Evolutionary conservation across 2,329 filamentous ascomycete genomes (phyloP).

Genomic region (Fusarium xylarioides): DNA sequence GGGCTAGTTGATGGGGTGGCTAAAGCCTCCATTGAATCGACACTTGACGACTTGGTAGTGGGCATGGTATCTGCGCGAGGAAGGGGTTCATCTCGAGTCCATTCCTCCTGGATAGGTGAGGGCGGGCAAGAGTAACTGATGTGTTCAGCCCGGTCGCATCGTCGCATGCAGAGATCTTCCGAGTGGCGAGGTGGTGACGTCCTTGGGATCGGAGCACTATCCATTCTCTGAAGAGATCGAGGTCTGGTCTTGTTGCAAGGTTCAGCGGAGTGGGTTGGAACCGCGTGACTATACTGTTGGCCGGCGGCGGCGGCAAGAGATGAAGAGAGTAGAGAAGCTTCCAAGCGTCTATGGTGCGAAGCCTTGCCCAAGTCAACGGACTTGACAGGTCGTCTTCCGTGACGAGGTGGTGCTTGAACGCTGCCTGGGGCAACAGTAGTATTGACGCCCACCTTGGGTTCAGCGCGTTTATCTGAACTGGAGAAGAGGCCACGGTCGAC

Average conservation of each 20-base stretch:
- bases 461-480: slow-evolving; percentile 70
- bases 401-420: slow-evolving; percentile 56
- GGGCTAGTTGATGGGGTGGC: slow-evolving; percentile 65
- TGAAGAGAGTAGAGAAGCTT: slow-evolving; percentile 52
- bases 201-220: slow-evolving; percentile 38
- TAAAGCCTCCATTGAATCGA: slow-evolving; percentile 59
- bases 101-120: slow-evolving; percentile 57
- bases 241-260: slow-evolving; percentile 55
- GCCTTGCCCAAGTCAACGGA: slow-evolving; percentile 53
- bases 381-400: slow-evolving; percentile 56
- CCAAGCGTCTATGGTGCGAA: slow-evolving; percentile 42
- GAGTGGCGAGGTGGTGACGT: slow-evolving; percentile 24
- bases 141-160: slow-evolving; percentile 26
- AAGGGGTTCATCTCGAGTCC: slow-evolving; percentile 42
- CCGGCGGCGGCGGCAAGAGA: slow-evolving; percentile 48
- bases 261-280: slow-evolving; percentile 53
- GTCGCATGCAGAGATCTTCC: slow-evolving; percentile 21
- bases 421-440: slow-evolving; percentile 69
- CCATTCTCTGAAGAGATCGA: slow-evolving; percentile 57
- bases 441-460: slow-evolving; percentile 70
- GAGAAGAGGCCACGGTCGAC: slow-evolving; percentile 70
- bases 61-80: slow-evolving; percentile 53
- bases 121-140: slow-evolving; percentile 53
- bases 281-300: slow-evolving; percentile 57
- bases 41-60: slow-evolving; percentile 61